Conservation (phyloP, 139 green algal genomes). For the Marvania coccoides region DNA sequence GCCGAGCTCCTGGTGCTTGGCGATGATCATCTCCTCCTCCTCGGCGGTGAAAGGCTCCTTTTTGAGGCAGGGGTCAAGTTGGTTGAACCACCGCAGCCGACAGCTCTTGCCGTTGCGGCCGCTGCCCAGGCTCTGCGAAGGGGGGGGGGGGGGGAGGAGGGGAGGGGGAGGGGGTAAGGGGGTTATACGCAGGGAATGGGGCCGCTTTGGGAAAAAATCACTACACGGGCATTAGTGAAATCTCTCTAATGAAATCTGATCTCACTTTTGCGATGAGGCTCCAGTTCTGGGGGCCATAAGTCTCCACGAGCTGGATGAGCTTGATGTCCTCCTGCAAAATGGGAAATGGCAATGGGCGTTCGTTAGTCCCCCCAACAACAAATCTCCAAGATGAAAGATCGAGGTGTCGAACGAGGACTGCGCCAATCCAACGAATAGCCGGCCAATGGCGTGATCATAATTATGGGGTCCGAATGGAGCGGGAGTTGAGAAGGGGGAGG, state of each 20-base stretch:
- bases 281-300: constrained; percentile 38
- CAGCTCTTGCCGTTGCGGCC: constrained; percentile 79
- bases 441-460: neutral
- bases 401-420: neutral
- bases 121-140: constrained; percentile 27
- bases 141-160: neutral
- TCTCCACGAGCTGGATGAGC: constrained; percentile 34
- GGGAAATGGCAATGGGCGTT: no score
- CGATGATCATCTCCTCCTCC: constrained; percentile 46
- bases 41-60: constrained; percentile 61
- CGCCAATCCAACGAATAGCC: neutral
- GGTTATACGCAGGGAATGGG: neutral
- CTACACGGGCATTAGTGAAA: no score
- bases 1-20: constrained; percentile 34
- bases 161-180: neutral
- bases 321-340: constrained; percentile 32
- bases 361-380: no score
- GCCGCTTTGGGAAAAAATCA: no score
- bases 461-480: no score
- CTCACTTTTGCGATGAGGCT: constrained; percentile 40
- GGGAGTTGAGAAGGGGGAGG: no score
- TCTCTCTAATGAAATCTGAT: no score
- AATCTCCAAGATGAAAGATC: no score
- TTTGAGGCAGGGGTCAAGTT: constrained; percentile 59
- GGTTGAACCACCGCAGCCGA: constrained; percentile 72